phyloP scores from a whole-genome alignment of 164 flowering plant genomes.

The Sedum album region DNA sequence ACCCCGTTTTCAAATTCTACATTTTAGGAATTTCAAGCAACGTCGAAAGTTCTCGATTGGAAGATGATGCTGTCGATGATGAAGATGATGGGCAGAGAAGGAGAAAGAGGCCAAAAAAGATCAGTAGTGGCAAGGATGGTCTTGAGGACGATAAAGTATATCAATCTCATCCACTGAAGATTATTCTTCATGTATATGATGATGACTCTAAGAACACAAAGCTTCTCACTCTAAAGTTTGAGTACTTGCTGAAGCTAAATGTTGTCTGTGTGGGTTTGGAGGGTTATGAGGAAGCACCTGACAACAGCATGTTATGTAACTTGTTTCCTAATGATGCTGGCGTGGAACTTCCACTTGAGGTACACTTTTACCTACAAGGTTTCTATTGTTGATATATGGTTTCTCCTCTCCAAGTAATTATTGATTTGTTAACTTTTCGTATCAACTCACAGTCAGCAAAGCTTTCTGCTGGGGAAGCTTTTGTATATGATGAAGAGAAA shows the following conservation, averaged over 20 bases:
- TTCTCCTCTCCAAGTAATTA: neutral
- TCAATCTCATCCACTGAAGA: constrained; percentile 76
- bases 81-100: constrained; percentile 98
- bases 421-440: neutral
- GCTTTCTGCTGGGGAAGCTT: constrained; percentile 43
- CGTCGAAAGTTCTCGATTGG: constrained; percentile 46
- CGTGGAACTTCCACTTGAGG: constrained; percentile 91
- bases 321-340: constrained; percentile 92
- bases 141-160: constrained; percentile 53
- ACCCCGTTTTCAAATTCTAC: neutral
- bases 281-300: constrained; percentile 57
- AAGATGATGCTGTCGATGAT: constrained; percentile 76
- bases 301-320: constrained; percentile 64
- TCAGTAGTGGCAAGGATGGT: constrained; percentile 42
- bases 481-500: constrained; percentile 52
- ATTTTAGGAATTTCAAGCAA: constrained; percentile 36
- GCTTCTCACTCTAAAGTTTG: constrained; percentile 69
- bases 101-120: constrained; percentile 82
- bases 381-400: neutral
- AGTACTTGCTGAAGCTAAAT: constrained; percentile 69
- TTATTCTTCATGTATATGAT: constrained; percentile 67
- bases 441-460: constrained; percentile 66
- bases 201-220: constrained; percentile 56
- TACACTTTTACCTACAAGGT: constrained; percentile 15
- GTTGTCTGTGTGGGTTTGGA: constrained; percentile 86